Base-by-base conservation (phyloP, 1,284 basidiomycete species). In the Peniophora sp. region DNA sequence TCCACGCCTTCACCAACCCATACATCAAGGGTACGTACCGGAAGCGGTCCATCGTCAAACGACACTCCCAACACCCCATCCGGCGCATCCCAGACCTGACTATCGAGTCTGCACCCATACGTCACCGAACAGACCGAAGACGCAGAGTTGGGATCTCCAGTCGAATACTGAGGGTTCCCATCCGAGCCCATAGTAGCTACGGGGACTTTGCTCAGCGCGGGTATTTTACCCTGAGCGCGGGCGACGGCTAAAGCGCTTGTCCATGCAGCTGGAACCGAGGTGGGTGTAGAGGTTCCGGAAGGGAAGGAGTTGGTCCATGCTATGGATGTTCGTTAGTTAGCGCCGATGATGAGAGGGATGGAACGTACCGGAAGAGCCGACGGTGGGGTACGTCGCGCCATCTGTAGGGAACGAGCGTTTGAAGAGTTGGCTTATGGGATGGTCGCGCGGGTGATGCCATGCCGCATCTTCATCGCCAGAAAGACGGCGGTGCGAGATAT, bases 1-100 rank as follows among this genome's bases (percentile, higher is more conserved):
- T 32, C n/a, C 27, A 32, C 12, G 6, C 27, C 27, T 32, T 32
- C 6, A 32, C 5, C 27, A 32, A 32, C 12, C 27, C 27, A 32
- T 6, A 32, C 27, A 32, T 6, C 5, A 32, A 5, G 27, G 12
- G 27, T 32, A 41, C 75, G 55, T 56, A 85, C 81, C 1, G 72
- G 68, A 25, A 75, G 71, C 0, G 91, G 91, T 3, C 91, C 91
- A 63, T 93, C 91, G 61, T 93, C 91, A 61, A 91, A 89, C 49
- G 79, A 73, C 47, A 78, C 70, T 2, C 68, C 83, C 55, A 88
- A 68, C 25, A 70, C 63, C 22, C 80, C 79, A 34, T 72, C 60
- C 2, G 87, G 88, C 2, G 79, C 84, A 57, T 90, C 79, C 84
- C 84, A 89, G 48, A 88, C 61, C 57, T 88, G 83, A 14, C 67